Evolutionary conservation across 768 basidiomycete genomes (phyloP).

Genomic region (Trametes villosa): DNA sequence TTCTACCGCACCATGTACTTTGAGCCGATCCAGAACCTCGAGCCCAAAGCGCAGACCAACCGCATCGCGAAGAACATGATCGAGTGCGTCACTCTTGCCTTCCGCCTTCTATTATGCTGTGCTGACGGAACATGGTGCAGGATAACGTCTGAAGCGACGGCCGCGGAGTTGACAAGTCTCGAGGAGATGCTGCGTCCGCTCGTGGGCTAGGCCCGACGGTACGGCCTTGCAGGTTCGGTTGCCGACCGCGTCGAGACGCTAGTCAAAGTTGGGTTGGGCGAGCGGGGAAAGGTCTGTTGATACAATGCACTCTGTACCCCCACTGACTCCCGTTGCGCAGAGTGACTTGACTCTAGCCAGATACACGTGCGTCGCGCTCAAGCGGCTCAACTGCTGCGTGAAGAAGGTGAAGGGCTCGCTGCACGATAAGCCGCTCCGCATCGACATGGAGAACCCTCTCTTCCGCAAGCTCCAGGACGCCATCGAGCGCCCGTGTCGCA

Average conservation of each 20-base stretch:
- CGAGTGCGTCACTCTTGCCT: conserved; percentile 64
- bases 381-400: conserved; percentile 88
- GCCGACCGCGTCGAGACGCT: conserved; percentile 83
- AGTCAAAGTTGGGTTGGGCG: conserved; percentile 85
- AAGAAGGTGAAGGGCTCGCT: conserved; percentile 99
- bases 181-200: conserved; percentile 97
- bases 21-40: conserved; percentile 72
- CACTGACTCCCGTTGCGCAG: conserved; percentile 47
- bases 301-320: neutral
- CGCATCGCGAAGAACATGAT: conserved; percentile 97
- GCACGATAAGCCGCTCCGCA: conserved; percentile 80
- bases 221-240: conserved; percentile 90
- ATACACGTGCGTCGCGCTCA: conserved; percentile 92
- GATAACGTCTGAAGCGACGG: conserved; percentile 86
- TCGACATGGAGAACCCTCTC: conserved; percentile 86
- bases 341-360: conserved; percentile 86
- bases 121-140: conserved; percentile 45
- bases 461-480: conserved; percentile 82
- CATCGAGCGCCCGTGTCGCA: conserved; percentile 79
- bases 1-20: conserved; percentile 90
- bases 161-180: conserved; percentile 93
- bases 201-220: too few relatives aligned
- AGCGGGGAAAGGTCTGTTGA: conserved; percentile 71
- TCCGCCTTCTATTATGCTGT: neutral
- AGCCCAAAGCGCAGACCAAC: conserved; percentile 85